Conservation (phyloP, 768 basidiomycete genomes). For the Chalciporus sphaerocephalus region DNA sequence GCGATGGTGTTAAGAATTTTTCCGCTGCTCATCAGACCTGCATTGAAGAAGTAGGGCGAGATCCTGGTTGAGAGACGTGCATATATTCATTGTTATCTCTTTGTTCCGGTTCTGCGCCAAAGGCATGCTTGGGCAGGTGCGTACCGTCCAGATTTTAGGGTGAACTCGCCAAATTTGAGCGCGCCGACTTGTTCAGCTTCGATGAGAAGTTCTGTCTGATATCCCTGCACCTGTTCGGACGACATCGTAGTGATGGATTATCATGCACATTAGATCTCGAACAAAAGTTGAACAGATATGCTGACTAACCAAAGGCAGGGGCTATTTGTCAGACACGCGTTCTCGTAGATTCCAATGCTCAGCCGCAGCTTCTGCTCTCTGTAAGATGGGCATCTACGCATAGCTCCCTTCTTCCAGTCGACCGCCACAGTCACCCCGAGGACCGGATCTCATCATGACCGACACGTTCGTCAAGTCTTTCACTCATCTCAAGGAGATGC, state of each 20-base stretch:
- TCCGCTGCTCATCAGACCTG: slow-evolving; percentile 81
- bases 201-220: slow-evolving; percentile 65
- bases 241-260: slow-evolving; percentile 15
- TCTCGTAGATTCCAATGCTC: neutral
- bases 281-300: too few species aligned
- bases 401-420: too few species aligned
- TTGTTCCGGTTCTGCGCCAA: neutral
- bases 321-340: neutral
- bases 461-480: slow-evolving; percentile 61
- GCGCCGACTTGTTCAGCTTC: slow-evolving; percentile 66
- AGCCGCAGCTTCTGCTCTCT: neutral
- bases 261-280: too few species aligned
- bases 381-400: neutral
- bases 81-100: neutral
- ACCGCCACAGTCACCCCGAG: neutral
- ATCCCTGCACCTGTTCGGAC: slow-evolving; percentile 34
- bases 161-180: slow-evolving; percentile 88
- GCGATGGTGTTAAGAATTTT: slow-evolving; percentile 74
- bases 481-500: slow-evolving; percentile 65
- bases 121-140: slow-evolving; percentile 22
- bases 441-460: slow-evolving; percentile 37
- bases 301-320: neutral
- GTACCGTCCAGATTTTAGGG: slow-evolving; percentile 91
- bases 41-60: slow-evolving; percentile 98
- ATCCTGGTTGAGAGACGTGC: slow-evolving; percentile 38